A percentile compares a stretch with the other conserved stretches of the same genome.
These are phyloP conservation scores for Suillus decipiens DNA, from an alignment of 768 basidiomycete species.

Conservation along the genomic window DNA sequence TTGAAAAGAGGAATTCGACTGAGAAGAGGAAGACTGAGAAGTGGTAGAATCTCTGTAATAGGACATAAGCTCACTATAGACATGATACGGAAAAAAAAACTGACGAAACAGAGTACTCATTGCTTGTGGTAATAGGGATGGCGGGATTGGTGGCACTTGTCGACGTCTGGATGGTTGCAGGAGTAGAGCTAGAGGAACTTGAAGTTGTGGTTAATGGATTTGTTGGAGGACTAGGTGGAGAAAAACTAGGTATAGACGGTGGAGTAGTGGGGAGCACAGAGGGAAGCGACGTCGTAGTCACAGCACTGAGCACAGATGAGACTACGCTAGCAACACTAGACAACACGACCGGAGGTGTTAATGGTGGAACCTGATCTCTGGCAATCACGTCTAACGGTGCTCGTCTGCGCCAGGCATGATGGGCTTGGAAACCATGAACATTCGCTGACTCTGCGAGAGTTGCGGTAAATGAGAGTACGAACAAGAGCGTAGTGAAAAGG, in stretches of 20 bases:
- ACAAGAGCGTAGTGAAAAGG: constrained; percentile 17
- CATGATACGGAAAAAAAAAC: too few species aligned
- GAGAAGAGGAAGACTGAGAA: constrained; percentile 5
- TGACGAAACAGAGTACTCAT: constrained; percentile 16
- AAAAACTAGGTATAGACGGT: neutral
- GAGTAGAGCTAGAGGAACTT: neutral
- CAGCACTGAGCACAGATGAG: neutral
- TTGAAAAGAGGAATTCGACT: constrained; percentile 1
- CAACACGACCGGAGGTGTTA: neutral
- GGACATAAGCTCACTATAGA: constrained; percentile 6
- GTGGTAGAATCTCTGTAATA: constrained; percentile 4
- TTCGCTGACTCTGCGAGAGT: neutral
- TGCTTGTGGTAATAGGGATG: neutral
- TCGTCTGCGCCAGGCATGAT: constrained; percentile 12
- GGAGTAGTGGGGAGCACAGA: neutral
- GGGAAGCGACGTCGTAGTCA: neutral
- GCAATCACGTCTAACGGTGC: constrained; percentile 3
- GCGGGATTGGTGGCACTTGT: neutral
- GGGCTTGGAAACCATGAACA: constrained; percentile 1
- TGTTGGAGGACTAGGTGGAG: neutral
- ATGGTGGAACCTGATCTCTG: neutral
- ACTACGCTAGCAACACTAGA: neutral
- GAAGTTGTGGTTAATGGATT: neutral
- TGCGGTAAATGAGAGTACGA: constrained; percentile 12
- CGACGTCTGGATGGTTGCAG: neutral